A percentile compares a stretch with the other conserved stretches of the same genome.
Evolutionary conservation across 2,329 filamentous ascomycete genomes (phyloP).

Genomic region (Akanthomyces lecanii): DNA sequence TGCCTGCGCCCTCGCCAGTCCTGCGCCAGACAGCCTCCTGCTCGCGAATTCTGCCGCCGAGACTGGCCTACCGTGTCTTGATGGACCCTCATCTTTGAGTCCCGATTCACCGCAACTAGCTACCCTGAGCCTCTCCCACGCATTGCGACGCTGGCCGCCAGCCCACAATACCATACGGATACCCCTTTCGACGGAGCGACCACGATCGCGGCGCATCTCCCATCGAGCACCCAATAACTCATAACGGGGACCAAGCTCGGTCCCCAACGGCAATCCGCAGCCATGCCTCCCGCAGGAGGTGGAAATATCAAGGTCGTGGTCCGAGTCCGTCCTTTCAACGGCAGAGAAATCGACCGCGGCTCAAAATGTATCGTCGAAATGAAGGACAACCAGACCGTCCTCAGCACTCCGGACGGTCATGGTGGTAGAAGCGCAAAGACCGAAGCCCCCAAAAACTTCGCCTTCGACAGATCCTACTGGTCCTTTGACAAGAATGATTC

Average conservation of each 20-base stretch:
- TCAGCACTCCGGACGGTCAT: constrained; percentile 66
- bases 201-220: constrained; percentile 4
- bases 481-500: constrained; percentile 81
- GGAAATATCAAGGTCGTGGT: constrained; percentile 99
- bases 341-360: constrained; percentile 84
- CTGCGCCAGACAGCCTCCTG: background rate
- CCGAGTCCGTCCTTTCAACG: constrained; percentile 91
- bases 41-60: background rate
- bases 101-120: background rate
- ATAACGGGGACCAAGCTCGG: constrained; percentile 32
- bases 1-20: background rate
- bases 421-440: constrained; percentile 64
- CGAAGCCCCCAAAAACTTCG: constrained; percentile 76
- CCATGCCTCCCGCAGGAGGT: constrained; percentile 58
- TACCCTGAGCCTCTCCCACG: background rate
- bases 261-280: constrained; percentile 30
- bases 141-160: constrained; percentile 4
- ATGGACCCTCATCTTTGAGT: background rate
- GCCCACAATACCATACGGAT: background rate
- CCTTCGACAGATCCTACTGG: constrained; percentile 97
- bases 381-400: constrained; percentile 86
- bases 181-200: constrained; percentile 11
- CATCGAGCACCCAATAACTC: background rate
- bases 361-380: constrained; percentile 98
- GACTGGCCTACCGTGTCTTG: background rate